These are phyloP conservation scores for Neonothopanus nambi DNA, from an alignment of 1,284 basidiomycete genomes.

Conservation along the genomic window DNA sequence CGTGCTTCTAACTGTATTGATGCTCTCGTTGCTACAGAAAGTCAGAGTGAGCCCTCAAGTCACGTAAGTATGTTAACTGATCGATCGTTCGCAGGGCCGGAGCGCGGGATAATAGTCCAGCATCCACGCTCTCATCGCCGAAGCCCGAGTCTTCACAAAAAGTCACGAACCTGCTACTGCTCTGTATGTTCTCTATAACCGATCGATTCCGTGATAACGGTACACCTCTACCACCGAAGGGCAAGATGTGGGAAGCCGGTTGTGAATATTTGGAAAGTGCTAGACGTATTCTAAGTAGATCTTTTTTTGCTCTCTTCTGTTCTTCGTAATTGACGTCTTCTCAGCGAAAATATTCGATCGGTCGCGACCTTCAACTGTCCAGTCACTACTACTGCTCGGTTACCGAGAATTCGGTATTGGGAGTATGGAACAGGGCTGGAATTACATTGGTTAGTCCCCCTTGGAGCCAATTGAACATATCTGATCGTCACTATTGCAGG, in stretches of 20 bases:
- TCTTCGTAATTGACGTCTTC: not conserved
- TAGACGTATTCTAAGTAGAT: slow-evolving; percentile 64
- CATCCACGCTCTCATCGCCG: slow-evolving; percentile 27
- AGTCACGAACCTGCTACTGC: slow-evolving; percentile 68
- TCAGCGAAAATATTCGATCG: slow-evolving; percentile 67
- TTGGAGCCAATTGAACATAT: not conserved
- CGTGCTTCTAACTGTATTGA: slow-evolving; percentile 13
- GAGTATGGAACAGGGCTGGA: slow-evolving; percentile 80
- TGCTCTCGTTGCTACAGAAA: slow-evolving; percentile 30
- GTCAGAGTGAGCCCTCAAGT: slow-evolving; percentile 13
- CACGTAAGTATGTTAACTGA: not conserved
- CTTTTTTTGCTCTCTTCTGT: not conserved
- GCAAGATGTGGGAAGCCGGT: slow-evolving; percentile 73
- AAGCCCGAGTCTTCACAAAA: slow-evolving; percentile 56
- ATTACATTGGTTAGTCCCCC: slow-evolving; percentile 62
- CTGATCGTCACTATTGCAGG: slow-evolving; percentile 38
- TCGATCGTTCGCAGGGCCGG: not conserved
- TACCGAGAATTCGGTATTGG: slow-evolving; percentile 84
- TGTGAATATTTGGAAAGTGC: slow-evolving; percentile 69
- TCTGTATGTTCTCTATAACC: slow-evolving; percentile 79
- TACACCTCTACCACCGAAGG: slow-evolving; percentile 43
- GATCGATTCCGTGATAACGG: slow-evolving; percentile 65
- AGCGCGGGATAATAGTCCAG: slow-evolving; percentile 11
- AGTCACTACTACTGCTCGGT: slow-evolving; percentile 76
- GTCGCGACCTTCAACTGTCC: slow-evolving; percentile 69